Conservation (phyloP, 2,329 filamentous ascomycete genomes). For the Fusarium paranaense region DNA sequence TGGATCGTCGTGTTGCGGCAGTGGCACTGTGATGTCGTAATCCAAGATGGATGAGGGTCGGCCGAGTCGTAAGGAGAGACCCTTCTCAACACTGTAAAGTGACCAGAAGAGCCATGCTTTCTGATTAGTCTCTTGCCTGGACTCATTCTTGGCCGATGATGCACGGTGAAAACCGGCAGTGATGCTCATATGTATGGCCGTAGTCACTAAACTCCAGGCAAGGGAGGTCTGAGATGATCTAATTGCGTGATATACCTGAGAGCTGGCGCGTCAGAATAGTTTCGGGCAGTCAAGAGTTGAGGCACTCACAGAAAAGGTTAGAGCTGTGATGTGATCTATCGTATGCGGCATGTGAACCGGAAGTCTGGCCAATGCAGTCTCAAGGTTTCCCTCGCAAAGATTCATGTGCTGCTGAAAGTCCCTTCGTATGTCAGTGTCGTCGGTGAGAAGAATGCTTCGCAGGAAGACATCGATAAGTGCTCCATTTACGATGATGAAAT, state of each 20-base stretch:
- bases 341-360: neutral
- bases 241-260: neutral
- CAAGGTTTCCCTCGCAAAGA: neutral
- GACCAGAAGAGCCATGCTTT: conserved; percentile 4
- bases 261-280: neutral
- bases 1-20: neutral
- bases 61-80: neutral
- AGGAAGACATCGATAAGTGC: neutral
- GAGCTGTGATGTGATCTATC: neutral
- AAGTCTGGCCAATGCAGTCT: neutral
- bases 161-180: conserved; percentile 1
- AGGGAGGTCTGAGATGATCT: conserved; percentile 2
- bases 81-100: neutral
- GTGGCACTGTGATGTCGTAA: neutral
- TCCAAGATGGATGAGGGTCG: neutral
- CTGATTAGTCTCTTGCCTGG: neutral
- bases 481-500: conserved; percentile 1
- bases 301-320: neutral
- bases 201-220: neutral
- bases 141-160: neutral
- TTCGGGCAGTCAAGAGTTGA: neutral
- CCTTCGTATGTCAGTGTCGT: neutral
- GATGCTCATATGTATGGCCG: neutral
- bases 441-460: neutral
- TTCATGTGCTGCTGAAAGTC: conserved; percentile 1